Evolutionary conservation across 2,329 filamentous ascomycete species (phyloP).

Genomic region (Diaporthe caulivora): DNA sequence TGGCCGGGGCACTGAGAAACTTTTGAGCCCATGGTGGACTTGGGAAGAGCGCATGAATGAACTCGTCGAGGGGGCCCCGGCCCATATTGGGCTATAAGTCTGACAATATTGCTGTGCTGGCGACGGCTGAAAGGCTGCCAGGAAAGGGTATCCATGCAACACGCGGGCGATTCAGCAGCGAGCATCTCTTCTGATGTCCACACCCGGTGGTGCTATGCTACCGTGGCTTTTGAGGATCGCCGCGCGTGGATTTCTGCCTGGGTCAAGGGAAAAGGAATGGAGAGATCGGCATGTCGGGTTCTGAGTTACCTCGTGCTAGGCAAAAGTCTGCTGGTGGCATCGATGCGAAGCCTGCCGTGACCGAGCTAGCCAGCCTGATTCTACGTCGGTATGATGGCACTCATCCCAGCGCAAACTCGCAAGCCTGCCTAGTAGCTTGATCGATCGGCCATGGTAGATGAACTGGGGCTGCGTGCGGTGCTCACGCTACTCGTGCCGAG

Average conservation of each 20-base stretch:
- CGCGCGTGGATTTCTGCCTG: slow-evolving; percentile 1
- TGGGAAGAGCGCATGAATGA: slow-evolving; percentile 31
- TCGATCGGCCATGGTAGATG: not conserved
- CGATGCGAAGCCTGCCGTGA: not conserved
- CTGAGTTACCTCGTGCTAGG: not conserved
- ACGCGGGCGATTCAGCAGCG: not conserved
- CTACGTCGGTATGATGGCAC: slow-evolving; percentile 11
- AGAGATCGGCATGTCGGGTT: slow-evolving; percentile 1
- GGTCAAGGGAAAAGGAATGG: slow-evolving; percentile 1
- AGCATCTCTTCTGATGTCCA: not conserved
- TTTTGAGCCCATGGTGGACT: slow-evolving; percentile 24
- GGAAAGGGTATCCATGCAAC: slow-evolving; percentile 27
- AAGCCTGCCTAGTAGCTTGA: not conserved
- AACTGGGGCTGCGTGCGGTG: slow-evolving; percentile 1
- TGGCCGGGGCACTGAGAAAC: slow-evolving; percentile 17
- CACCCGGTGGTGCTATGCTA: not conserved
- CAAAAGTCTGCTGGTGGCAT: slow-evolving; percentile 14
- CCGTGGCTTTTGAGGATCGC: not conserved
- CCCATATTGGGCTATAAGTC: slow-evolving; percentile 30
- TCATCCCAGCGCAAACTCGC: not conserved
- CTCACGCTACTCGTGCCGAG: slow-evolving; percentile 7
- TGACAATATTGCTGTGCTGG: slow-evolving; percentile 32
- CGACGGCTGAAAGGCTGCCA: slow-evolving; percentile 9
- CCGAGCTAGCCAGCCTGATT: slow-evolving; percentile 3
- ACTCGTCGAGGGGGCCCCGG: slow-evolving; percentile 20